Percentiles rank a stretch among this genome's conserved stretches.
These are phyloP conservation scores for Rubia balearica DNA, from an alignment of 305 asterid genomes.

Conservation along the genomic window DNA sequence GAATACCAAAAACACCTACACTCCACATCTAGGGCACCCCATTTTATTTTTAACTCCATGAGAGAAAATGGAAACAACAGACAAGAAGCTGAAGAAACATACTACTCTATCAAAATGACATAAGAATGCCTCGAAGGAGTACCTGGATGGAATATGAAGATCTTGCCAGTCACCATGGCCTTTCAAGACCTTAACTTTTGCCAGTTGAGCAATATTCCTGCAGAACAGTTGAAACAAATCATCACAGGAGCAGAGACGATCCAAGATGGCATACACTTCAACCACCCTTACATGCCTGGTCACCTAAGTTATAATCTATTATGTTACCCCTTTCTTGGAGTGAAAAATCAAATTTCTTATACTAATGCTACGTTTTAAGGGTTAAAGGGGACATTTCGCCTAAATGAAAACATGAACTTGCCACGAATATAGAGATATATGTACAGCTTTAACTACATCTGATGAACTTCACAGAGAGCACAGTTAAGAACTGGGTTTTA, in stretches of 20 bases:
- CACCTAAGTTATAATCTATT: neutral
- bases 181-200: conserved; percentile 75
- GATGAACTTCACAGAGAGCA: neutral
- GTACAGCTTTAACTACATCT: neutral
- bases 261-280: conserved; percentile 1
- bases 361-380: neutral
- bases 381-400: neutral
- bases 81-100: neutral
- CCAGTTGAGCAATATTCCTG: conserved; percentile 80
- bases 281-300: neutral
- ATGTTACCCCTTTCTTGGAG: neutral
- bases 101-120: neutral
- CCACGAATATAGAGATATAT: neutral
- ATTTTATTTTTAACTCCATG: neutral
- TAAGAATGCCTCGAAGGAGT: conserved; percentile 1
- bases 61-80: neutral
- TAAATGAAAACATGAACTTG: neutral
- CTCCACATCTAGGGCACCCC: neutral
- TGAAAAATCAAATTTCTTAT: no score
- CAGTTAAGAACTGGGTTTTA: neutral
- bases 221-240: conserved; percentile 15
- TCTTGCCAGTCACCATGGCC: conserved; percentile 68
- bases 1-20: neutral
- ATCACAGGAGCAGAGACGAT: neutral
- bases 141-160: conserved; percentile 64